phyloP scores from a whole-genome alignment of 1,284 basidiomycete genomes.

The Apiotrichum akiyoshidainum region DNA sequence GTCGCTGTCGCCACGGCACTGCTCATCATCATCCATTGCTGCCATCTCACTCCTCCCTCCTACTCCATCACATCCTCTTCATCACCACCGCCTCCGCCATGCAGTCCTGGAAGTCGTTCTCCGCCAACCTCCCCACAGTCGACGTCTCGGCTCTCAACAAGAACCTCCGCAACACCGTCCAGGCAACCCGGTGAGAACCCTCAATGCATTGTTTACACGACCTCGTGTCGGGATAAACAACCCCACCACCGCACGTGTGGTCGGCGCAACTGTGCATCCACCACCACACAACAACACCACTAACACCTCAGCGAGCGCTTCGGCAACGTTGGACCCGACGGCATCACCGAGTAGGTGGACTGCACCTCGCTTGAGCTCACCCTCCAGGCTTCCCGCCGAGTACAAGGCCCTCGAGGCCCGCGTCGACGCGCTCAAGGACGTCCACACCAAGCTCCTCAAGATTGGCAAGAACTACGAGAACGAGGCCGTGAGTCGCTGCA shows the following conservation, averaged over 20 bases:
- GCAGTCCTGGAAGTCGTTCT: constrained; percentile 49
- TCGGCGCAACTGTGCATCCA: too few species aligned
- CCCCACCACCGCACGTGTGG: not conserved
- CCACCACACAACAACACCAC: not conserved
- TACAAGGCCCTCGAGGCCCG: constrained; percentile 93
- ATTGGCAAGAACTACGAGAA: constrained; percentile 80
- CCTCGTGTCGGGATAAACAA: not conserved
- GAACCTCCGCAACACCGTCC: constrained; percentile 78
- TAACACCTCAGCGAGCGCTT: constrained; percentile 64
- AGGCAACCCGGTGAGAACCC: constrained; percentile 65
- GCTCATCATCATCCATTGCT: not conserved
- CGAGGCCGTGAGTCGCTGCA: constrained; percentile 54
- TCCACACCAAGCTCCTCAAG: constrained; percentile 77
- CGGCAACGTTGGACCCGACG: constrained; percentile 81
- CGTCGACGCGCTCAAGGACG: constrained; percentile 83
- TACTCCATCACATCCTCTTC: not conserved
- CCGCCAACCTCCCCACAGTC: constrained; percentile 43
- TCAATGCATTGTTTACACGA: too few species aligned
- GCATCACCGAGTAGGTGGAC: constrained; percentile 78
- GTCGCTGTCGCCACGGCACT: too few species aligned
- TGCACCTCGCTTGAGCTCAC: not conserved
- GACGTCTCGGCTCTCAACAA: constrained; percentile 60
- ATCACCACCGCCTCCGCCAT: constrained; percentile 19
- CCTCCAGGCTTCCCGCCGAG: constrained; percentile 58
- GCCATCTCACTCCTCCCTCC: not conserved